Base-by-base conservation (phyloP, 106 monocot species). In the Hemerocallis citrina region DNA sequence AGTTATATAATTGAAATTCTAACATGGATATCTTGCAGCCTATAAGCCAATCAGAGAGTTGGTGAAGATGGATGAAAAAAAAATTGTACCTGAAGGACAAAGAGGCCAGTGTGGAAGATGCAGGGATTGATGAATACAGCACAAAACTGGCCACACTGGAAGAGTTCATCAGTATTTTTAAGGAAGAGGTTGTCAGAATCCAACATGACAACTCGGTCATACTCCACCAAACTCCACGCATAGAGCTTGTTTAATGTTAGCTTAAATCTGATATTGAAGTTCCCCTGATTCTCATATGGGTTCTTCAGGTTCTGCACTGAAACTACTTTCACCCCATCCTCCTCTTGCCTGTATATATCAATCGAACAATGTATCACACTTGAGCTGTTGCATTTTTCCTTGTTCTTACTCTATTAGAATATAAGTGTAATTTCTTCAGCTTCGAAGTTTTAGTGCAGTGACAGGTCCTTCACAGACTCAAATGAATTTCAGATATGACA, bases 61-160 rank as follows among this genome's bases (percentile, higher is more conserved):
- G n/a, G n/a, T n/a, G n/a, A n/a, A n/a, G n/a, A n/a, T n/a, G n/a
- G n/a, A n/a, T n/a, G n/a, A n/a, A n/a, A 11, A 20, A 43, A 4
- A 34, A 25, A 25, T 3, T 21, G 16, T 55, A 86, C 93, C 88
- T 88, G 76, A 36, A 93, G 88, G 32, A 93, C 93, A 68, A 93
- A 93, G 48, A 93, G 88, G 17, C 93, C 93, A 19, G 93, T 88
- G 66, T 93, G 93, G 74, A 93, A 93, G 68, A 90, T 84, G 70
- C 96, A 98, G 34, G 91, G 91, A 66, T 98, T 91, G 69, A 91
- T 91, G 81, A 88, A 91, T 43, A 81, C 91, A 13, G 96, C 91
- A 43, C 96, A 98, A 41, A 92, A 92, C 70, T 92, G 84, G 30
- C 96, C 96, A 35, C 91, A 98, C 62, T 92, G 96, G 63, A 98